These are phyloP conservation scores for Ochetophila trinervis DNA, from an alignment of 306 rosid species.

Conservation along the genomic window DNA sequence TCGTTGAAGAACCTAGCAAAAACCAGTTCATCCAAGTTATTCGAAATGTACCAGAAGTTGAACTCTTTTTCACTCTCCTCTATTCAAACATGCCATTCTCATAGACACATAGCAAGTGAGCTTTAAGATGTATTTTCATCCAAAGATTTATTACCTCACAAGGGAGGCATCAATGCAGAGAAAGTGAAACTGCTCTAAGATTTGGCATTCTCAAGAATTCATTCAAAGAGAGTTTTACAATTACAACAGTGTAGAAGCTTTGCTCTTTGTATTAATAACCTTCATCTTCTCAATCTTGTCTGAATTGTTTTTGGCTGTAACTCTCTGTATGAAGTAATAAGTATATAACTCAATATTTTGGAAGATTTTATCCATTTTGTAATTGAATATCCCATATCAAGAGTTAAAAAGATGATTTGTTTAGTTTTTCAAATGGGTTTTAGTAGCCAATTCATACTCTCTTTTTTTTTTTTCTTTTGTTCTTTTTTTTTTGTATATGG, in stretches of 20 bases:
- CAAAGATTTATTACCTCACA: constrained; percentile 21
- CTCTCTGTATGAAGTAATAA: background rate
- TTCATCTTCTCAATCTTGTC: constrained; percentile 22
- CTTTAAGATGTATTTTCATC: constrained; percentile 22
- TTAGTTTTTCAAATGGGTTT: too few species aligned
- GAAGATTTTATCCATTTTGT: constrained; percentile 1
- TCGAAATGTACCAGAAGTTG: constrained; percentile 61
- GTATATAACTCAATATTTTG: background rate
- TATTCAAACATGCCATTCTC: constrained; percentile 64
- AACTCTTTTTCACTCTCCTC: constrained; percentile 77
- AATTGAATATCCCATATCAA: background rate
- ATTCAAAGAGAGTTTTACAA: constrained; percentile 30
- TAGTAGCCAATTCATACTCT: too few species aligned
- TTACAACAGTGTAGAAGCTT: constrained; percentile 10
- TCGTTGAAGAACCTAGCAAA: constrained; percentile 70
- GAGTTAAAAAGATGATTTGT: background rate
- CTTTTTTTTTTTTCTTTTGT: too few species aligned
- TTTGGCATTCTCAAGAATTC: constrained; percentile 11
- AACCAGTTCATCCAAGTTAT: constrained; percentile 64
- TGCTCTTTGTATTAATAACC: constrained; percentile 16
- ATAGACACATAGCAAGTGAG: constrained; percentile 30
- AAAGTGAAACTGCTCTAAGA: constrained; percentile 18
- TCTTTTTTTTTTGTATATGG: too few species aligned
- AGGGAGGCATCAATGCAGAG: constrained; percentile 35
- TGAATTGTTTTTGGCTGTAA: constrained; percentile 19